Evolutionary conservation across 1,139 yeast genomes (phyloP).

Genomic region (Yamadazyma jaroonii): DNA sequence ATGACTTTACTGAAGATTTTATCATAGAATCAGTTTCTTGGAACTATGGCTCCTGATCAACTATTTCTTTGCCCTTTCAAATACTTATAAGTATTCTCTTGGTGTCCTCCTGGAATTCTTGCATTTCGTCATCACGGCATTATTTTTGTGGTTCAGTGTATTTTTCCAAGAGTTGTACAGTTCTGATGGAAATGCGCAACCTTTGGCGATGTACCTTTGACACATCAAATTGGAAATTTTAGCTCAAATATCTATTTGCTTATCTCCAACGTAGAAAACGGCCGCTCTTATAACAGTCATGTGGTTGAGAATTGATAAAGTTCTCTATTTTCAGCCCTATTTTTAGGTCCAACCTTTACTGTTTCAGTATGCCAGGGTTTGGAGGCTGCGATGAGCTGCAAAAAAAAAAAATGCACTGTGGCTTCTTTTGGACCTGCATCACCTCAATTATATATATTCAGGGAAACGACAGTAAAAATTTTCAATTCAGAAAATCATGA

Average conservation of each 20-base stretch:
- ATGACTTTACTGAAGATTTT: no score
- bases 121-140: neutral
- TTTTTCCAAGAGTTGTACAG: neutral
- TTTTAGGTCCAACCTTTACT: no score
- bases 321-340: no score
- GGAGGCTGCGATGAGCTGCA: neutral
- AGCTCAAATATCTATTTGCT: neutral
- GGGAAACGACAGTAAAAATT: neutral
- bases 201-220: conserved; percentile 1
- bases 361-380: no score
- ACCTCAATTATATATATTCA: neutral
- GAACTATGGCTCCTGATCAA: no score
- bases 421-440: neutral
- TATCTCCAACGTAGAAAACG: neutral
- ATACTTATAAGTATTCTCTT: no score
- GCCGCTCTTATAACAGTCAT: no score
- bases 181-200: neutral
- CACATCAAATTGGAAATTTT: neutral
- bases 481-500: neutral
- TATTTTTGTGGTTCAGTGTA: neutral
- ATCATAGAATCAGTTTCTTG: no score
- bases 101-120: no score
- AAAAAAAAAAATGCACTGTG: neutral
- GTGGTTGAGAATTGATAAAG: no score
- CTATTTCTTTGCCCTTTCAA: no score